Base-by-base conservation (phyloP, 1,139 yeast species). In the Saccharomyces hybrid region DNA sequence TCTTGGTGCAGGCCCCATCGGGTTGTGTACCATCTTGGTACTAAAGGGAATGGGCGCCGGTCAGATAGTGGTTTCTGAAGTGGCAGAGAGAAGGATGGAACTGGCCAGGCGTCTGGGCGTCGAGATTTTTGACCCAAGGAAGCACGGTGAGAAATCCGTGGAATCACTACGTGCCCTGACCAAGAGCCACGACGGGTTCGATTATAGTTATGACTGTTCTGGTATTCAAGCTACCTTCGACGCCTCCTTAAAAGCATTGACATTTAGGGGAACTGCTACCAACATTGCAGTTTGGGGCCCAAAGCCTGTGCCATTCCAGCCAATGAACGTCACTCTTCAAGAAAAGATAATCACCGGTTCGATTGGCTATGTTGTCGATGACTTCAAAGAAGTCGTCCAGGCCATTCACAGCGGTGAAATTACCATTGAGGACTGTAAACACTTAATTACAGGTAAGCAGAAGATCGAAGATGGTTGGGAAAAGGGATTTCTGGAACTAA, bases 241-340 rank as follows among this genome's bases (percentile, higher is more conserved):
- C 34, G 69, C 78, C 1, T 74, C 78, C 21, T 60, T 78, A 8
- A 68, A 70, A 44, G 71, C 77, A 9, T 66, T 78, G 14, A 63
- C 73, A 16, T 73, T 76, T 14, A 73, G 76, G 56, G 83, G 83
- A 47, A 71, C 74, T 3, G 75, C 78, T n/a, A 77, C 79, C 6
- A 78, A 79, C 61, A 74, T 79, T 47, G 83, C 83, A 2, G 76
- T 79, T 50, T 79, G 83, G 82, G 73, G 75, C 32, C 65, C 71
- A 29, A 70, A 72, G 46, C 71, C 78, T 3, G 70, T 75, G 11
- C 68, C 67, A 9, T 74, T 74, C 57, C 70, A 70, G 58, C 81
- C 81, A 49, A 78, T 77, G 80, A 74, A 72, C 52, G 58, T 75
- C 27, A 75, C 81, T 2, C 66, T 72, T 48, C 71, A 71, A 44